Base-by-base conservation (phyloP, 331 rosid genomes). In the Malus hybrid region DNA sequence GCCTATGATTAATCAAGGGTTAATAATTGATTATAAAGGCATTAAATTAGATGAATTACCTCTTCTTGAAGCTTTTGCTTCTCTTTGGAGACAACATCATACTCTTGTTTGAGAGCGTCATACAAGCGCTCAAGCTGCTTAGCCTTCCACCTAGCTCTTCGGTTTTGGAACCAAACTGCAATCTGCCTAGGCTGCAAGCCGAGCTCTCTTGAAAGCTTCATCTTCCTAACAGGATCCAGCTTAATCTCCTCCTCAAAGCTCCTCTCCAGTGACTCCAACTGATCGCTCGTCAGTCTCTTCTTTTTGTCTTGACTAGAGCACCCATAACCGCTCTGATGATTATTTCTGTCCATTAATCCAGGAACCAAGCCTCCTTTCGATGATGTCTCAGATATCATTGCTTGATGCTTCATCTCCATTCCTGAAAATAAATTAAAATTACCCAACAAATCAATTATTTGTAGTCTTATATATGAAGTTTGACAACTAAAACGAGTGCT, bases 91-190 rank as follows among this genome's bases (percentile, higher is more conserved):
- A 90, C 60, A 39, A 33, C 74, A 30, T 92, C 93, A 78, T 82
- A 83, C 30, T 90, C 87, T 8, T 87, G 95, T 75, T 86, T 94
- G 52, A 94, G 96, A 0, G 80, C 64, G 36, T 87, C 86, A 20
- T 94, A 92, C 79, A 89, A 78, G 67, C 80, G 80, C 68, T 92
- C 90, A 57, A 94, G 95, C 74, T 90, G 91, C 88, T 92, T 94
- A 9, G 88, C 79, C 82, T 90, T 94, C 97, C 97, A 92, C 61
- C 97, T 85, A 30, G 97, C 87, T 39, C 99, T 84, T 79, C 96
- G 85, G 71, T 94, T 92, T 78, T 94, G 99, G 75, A 94, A 94
- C 97, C 99, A 94, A 50, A 94, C 97, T 1, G 97, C 97, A 1
- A 94, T 88, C 71, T 92, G 97, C n/a, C 96, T 89, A 57, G 97